Evolutionary conservation across 2,329 filamentous ascomycete species (phyloP).

Genomic region (Thelonectria olida): DNA sequence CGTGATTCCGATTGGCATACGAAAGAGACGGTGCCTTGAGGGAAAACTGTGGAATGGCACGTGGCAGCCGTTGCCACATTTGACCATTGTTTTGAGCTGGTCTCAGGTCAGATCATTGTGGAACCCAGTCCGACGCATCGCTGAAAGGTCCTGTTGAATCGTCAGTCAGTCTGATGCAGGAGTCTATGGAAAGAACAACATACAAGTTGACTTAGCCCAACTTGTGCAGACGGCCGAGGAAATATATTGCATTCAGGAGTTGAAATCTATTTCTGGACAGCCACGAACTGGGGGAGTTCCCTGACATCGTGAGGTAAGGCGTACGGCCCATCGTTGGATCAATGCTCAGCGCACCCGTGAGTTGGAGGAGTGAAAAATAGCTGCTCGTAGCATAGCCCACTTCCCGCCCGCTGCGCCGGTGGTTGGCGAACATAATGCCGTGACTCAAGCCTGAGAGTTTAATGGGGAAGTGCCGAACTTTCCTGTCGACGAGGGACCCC

Average conservation of each 20-base stretch:
- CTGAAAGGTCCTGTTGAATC: slow-evolving; percentile 1
- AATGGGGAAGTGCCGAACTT: slow-evolving; percentile 14
- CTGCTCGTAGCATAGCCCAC: slow-evolving; percentile 4
- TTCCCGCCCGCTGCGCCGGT: slow-evolving; percentile 12
- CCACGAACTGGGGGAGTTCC: not conserved
- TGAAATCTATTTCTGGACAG: slow-evolving; percentile 5
- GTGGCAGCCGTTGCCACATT: slow-evolving; percentile 36
- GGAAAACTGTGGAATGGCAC: slow-evolving; percentile 25
- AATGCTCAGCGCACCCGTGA: slow-evolving; percentile 25
- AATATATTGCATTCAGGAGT: not conserved
- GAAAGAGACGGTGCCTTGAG: not conserved
- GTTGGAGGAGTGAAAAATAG: slow-evolving; percentile 12
- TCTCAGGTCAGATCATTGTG: slow-evolving; percentile 38
- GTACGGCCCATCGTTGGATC: slow-evolving; percentile 14
- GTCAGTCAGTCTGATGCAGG: not conserved
- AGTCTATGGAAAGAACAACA: not conserved
- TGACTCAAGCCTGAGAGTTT: slow-evolving; percentile 10
- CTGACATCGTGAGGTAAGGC: not conserved
- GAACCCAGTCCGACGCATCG: not conserved
- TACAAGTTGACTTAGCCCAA: not conserved
- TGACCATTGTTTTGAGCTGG: slow-evolving; percentile 36
- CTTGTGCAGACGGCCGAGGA: slow-evolving; percentile 2
- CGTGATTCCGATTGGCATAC: slow-evolving; percentile 34
- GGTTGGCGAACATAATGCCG: slow-evolving; percentile 19
- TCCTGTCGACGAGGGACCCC: slow-evolving; percentile 22